A percentile compares a stretch with the other conserved stretches of the same genome.
These are phyloP conservation scores for Limonium bicolor DNA, from an alignment of 148 eudicot species.

Conservation along the genomic window DNA sequence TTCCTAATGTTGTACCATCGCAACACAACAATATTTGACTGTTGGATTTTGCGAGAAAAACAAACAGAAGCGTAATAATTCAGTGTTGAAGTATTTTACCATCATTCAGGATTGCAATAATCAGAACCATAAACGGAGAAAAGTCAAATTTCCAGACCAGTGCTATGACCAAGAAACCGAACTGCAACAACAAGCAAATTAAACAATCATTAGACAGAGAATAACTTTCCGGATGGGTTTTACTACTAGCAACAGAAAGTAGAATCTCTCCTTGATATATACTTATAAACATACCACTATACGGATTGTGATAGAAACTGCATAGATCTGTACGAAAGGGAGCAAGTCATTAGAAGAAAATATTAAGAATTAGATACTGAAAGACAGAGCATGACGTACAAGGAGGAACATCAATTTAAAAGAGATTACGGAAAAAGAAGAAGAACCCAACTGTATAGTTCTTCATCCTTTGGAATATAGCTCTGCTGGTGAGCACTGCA, in stretches of 20 bases:
- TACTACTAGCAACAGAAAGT: background rate
- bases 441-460: background rate
- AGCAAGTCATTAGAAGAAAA: too few species aligned
- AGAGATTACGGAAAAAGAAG: background rate
- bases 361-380: too few species aligned
- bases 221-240: background rate
- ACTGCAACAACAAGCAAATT: conserved; percentile 1
- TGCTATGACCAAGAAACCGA: conserved; percentile 9
- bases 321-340: conserved; percentile 12
- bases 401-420: too few species aligned
- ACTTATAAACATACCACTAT: conserved; percentile 6
- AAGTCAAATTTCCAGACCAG: conserved; percentile 11
- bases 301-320: conserved; percentile 11
- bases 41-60: background rate
- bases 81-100: too few species aligned
- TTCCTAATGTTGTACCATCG: background rate
- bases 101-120: conserved; percentile 15
- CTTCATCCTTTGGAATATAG: too few species aligned
- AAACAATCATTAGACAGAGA: background rate
- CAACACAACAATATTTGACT: conserved; percentile 1
- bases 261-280: too few species aligned
- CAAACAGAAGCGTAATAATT: background rate
- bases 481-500: too few species aligned
- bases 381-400: too few species aligned
- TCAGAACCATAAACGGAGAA: conserved; percentile 9